Evolutionary conservation across 75 land plant species (phyloP).

Genomic region (Azolla pinnata): DNA sequence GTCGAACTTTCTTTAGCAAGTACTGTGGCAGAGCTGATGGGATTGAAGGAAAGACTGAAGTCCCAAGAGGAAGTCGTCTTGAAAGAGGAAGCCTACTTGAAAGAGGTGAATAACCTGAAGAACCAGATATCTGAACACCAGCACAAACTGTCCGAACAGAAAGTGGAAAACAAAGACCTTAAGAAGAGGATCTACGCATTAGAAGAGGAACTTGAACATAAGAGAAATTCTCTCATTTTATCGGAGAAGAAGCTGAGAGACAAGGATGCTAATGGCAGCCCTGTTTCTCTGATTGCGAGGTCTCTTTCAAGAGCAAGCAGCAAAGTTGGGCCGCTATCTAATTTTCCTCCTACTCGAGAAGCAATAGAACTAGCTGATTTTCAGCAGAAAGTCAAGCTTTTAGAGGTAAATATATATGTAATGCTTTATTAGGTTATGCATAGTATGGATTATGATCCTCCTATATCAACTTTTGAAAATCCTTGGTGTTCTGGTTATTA

Average conservation of each 20-base stretch:
- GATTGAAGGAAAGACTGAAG: conserved; percentile 23
- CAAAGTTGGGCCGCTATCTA: conserved; percentile 13
- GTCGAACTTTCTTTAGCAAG: conserved; percentile 37
- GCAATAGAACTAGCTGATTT: conserved; percentile 40
- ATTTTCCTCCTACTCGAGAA: conserved; percentile 9
- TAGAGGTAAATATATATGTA: conserved; percentile 36
- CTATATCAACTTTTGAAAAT: background rate
- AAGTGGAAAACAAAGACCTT: conserved; percentile 46
- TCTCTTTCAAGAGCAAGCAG: conserved; percentile 14
- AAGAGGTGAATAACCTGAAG: conserved; percentile 10
- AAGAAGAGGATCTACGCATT: conserved; percentile 32
- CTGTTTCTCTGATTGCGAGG: conserved; percentile 4
- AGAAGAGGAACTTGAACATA: conserved; percentile 41
- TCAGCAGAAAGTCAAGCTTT: conserved; percentile 37
- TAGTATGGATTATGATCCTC: background rate
- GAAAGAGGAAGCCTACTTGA: conserved; percentile 7
- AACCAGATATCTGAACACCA: conserved; percentile 27
- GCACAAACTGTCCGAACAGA: conserved; percentile 26
- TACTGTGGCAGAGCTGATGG: conserved; percentile 31
- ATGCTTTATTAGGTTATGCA: background rate
- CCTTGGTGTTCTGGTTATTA: background rate
- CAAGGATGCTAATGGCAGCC: conserved; percentile 11
- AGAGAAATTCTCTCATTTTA: conserved; percentile 23
- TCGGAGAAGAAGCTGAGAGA: conserved; percentile 34
- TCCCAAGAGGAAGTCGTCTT: background rate